A percentile compares a stretch with the other conserved stretches of the same genome.
phyloP scores from a whole-genome alignment of 306 rosid species.

The Glycyrrhiza uralensis region DNA sequence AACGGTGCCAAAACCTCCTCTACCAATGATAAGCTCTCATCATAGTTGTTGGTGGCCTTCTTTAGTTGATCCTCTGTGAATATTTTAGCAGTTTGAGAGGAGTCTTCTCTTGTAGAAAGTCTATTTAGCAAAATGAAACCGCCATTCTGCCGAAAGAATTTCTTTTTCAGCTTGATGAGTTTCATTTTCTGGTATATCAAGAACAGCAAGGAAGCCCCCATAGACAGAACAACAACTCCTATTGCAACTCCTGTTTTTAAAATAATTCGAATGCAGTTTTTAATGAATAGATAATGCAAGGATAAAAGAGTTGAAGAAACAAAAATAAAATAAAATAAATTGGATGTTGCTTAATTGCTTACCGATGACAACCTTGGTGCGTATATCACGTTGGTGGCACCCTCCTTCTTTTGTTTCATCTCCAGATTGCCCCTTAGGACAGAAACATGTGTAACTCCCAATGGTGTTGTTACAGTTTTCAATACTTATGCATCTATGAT shows the following conservation, averaged over 20 bases:
- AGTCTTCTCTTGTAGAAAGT: neutral
- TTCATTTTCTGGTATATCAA: constrained; percentile 26
- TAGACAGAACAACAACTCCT: neutral
- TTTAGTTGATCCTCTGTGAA: constrained; percentile 23
- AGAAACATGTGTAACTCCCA: neutral
- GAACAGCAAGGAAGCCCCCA: neutral
- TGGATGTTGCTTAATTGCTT: neutral
- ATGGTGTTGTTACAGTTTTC: neutral
- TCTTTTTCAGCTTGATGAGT: constrained; percentile 18
- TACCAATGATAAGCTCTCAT: constrained; percentile 30
- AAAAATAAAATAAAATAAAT: too few species aligned
- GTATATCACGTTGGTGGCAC: too few species aligned
- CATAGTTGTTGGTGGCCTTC: constrained; percentile 41
- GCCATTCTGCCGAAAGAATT: constrained; percentile 36
- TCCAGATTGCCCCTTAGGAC: neutral
- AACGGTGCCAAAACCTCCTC: constrained; percentile 41
- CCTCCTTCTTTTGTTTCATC: neutral
- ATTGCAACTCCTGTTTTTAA: neutral
- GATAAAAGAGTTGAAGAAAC: too few species aligned
- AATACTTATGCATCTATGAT: neutral
- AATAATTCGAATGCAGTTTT: neutral
- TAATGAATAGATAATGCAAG: too few species aligned
- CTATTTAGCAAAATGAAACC: constrained; percentile 25
- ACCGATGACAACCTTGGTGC: too few species aligned
- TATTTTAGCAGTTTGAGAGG: neutral